A percentile compares a stretch with the other conserved stretches of the same genome.
These are phyloP conservation scores for Pseudogymnoascus sp. DNA, from an alignment of 2,329 filamentous ascomycete species.

Conservation along the genomic window DNA sequence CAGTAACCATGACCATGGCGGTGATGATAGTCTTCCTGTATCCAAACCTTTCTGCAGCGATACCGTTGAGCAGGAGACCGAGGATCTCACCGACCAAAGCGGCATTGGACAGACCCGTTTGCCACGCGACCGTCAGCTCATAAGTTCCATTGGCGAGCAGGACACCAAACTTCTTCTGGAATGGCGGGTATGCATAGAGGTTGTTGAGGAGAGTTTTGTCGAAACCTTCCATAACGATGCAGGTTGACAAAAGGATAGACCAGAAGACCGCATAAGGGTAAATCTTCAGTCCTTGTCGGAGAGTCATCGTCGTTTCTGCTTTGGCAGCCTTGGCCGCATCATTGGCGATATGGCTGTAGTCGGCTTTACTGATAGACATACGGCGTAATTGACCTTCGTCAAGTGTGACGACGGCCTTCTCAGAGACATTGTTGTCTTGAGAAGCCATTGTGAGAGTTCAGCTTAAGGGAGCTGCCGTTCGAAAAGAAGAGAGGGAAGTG, in stretches of 20 bases:
- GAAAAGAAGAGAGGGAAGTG: not conserved
- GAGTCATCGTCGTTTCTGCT: conserved; percentile 63
- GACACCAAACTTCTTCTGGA: conserved; percentile 33
- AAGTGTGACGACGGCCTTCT: conserved; percentile 4
- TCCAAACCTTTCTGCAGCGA: conserved; percentile 42
- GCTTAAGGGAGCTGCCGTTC: not conserved
- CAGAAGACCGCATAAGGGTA: conserved; percentile 84
- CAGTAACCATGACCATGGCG: conserved; percentile 39
- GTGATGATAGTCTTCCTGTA: conserved; percentile 45
- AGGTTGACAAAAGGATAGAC: conserved; percentile 82
- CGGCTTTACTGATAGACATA: conserved; percentile 2
- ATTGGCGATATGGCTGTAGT: conserved; percentile 25
- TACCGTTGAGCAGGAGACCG: conserved; percentile 41
- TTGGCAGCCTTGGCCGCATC: conserved; percentile 46
- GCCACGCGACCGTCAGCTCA: conserved; percentile 27
- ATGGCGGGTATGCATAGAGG: conserved; percentile 46
- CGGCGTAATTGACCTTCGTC: not conserved
- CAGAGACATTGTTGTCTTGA: not conserved
- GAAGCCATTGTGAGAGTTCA: not conserved
- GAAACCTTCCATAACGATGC: conserved; percentile 88
- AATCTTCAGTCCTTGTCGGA: conserved; percentile 68
- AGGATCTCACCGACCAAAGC: conserved; percentile 33
- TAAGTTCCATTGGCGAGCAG: conserved; percentile 26
- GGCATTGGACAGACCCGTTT: conserved; percentile 26
- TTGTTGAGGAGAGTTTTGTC: conserved; percentile 73